phyloP scores from a whole-genome alignment of 2,329 filamentous ascomycete species.

The Aureobasidium musti region DNA sequence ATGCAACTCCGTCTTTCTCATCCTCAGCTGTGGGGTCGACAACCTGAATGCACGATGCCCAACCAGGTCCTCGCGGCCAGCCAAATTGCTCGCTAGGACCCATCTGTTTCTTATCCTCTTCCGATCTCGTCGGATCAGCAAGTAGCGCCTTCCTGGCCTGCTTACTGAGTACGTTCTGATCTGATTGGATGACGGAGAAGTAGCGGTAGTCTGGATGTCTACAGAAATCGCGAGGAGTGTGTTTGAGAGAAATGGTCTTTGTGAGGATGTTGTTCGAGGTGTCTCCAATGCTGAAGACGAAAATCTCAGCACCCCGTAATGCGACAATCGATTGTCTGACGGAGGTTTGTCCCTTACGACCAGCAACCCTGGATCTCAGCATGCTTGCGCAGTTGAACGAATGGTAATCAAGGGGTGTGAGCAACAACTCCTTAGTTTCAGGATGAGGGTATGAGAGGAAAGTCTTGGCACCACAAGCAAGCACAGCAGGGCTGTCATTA shows the following conservation, averaged over 20 bases:
- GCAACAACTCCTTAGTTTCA: constrained; percentile 82
- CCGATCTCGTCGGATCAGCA: constrained; percentile 62
- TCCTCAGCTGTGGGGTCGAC: constrained; percentile 70
- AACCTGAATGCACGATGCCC: constrained; percentile 94
- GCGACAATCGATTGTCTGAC: constrained; percentile 88
- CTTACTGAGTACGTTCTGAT: constrained; percentile 85
- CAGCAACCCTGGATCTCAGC: constrained; percentile 60
- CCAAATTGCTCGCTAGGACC: constrained; percentile 82
- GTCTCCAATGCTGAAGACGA: constrained; percentile 33
- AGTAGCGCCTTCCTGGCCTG: constrained; percentile 75
- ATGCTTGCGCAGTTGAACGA: constrained; percentile 93
- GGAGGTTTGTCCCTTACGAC: constrained; percentile 65
- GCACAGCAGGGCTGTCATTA: constrained; percentile 77
- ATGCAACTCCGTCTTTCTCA: constrained; percentile 58
- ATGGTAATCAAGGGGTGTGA: constrained; percentile 87
- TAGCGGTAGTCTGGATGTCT: constrained; percentile 84
- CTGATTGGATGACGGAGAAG: constrained; percentile 92
- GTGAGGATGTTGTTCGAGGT: constrained; percentile 32
- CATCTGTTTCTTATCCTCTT: constrained; percentile 69
- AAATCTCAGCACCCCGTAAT: constrained; percentile 64
- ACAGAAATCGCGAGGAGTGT: constrained; percentile 85
- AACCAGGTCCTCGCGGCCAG: constrained; percentile 78
- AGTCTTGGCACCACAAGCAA: constrained; percentile 89
- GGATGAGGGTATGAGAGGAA: constrained; percentile 94
- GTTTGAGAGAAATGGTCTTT: constrained; percentile 66